A percentile compares a stretch with the other conserved stretches of the same genome.
phyloP scores from a whole-genome alignment of 78 protist genomes.

The Salpingoeca rosetta region DNA sequence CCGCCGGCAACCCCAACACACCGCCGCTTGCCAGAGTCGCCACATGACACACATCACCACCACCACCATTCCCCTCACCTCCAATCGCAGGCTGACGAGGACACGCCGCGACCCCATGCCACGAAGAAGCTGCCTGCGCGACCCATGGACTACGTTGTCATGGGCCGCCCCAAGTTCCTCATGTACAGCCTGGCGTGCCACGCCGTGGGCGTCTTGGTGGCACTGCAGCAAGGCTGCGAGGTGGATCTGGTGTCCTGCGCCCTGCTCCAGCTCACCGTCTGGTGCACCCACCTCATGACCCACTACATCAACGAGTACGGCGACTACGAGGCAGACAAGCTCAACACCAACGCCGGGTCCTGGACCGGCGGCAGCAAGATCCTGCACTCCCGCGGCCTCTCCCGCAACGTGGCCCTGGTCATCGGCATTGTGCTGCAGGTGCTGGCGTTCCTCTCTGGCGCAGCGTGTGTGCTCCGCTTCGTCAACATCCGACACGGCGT shows the following conservation, averaged over 20 bases:
- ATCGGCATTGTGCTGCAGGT: not conserved
- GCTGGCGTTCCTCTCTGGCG: not conserved
- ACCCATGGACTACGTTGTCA: too few relatives aligned
- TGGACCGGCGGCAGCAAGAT: conserved; percentile 22
- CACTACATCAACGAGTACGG: conserved; percentile 12
- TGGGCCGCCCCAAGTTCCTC: not conserved
- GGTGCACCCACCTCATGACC: conserved; percentile 3
- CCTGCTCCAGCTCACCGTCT: not conserved
- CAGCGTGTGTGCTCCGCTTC: not conserved
- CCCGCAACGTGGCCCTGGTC: not conserved
- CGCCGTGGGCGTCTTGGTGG: not conserved
- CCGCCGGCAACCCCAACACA: too few relatives aligned
- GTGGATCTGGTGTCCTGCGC: not conserved
- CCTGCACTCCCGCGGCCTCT: not conserved
- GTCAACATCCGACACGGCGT: not conserved
- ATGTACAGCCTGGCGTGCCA: not conserved
- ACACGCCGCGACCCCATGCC: too few relatives aligned
- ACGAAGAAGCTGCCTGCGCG: too few relatives aligned
- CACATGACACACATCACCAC: too few relatives aligned
- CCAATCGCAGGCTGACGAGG: too few relatives aligned
- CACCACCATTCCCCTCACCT: too few relatives aligned
- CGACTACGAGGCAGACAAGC: conserved; percentile 4
- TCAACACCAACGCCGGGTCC: conserved; percentile 3
- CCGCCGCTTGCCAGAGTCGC: too few relatives aligned
- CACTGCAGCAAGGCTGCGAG: not conserved